These are phyloP conservation scores for Vinca minor DNA, from an alignment of 257 asterid species.

Conservation along the genomic window DNA sequence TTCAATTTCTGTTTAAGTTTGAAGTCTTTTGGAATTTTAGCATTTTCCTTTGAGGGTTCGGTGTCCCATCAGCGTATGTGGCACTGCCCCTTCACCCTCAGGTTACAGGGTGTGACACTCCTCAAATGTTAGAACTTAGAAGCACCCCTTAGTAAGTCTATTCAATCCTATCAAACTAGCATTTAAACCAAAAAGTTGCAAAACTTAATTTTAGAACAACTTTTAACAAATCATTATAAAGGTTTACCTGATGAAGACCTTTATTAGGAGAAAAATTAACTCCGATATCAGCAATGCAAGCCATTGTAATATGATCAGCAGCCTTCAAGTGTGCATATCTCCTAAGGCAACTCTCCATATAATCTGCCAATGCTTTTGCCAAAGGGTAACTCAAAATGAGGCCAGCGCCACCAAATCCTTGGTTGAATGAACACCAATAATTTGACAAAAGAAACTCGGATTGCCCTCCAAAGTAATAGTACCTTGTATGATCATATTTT, in stretches of 20 bases:
- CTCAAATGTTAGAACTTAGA: too few species aligned
- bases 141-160: too few species aligned
- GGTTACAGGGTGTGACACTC: too few species aligned
- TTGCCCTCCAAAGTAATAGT: conserved; percentile 43
- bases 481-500: conserved; percentile 38
- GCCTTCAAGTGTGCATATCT: conserved; percentile 33
- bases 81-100: too few species aligned
- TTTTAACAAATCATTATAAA: too few species aligned
- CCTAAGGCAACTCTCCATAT: conserved; percentile 38
- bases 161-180: too few species aligned
- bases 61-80: too few species aligned
- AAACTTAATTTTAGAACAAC: too few species aligned
- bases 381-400: conserved; percentile 43
- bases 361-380: conserved; percentile 42
- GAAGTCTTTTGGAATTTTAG: too few species aligned
- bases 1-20: too few species aligned
- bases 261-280: conserved; percentile 37
- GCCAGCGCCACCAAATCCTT: conserved; percentile 77
- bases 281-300: conserved; percentile 62
- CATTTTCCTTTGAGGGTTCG: too few species aligned
- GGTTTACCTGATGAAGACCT: conserved; percentile 57
- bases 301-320: conserved; percentile 43
- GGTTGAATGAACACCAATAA: conserved; percentile 39
- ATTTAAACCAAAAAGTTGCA: too few species aligned
- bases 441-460: conserved; percentile 51